Base-by-base conservation (phyloP, 2,329 filamentous ascomycete species). In the Trichoderma gracile region DNA sequence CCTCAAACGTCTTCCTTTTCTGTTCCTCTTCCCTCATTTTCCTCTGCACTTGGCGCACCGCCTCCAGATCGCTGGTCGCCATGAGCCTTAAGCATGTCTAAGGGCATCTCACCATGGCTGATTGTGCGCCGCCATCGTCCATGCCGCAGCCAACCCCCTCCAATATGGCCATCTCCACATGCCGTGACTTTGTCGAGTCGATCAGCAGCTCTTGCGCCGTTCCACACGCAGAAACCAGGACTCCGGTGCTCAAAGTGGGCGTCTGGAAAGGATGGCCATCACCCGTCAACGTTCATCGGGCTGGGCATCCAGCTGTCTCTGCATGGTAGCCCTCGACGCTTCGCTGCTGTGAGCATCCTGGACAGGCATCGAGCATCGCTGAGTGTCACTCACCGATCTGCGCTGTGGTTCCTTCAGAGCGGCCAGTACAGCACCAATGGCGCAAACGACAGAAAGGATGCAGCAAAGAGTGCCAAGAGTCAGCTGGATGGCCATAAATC, bases 41-140 rank as follows among this genome's bases (percentile, higher is more conserved):
- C 10, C 33, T 14, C 12, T 38, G 1, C 12, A 38, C 14, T 17
- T 65, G 64, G 64, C 52, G 57, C 46, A 55, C 64, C 46, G 65
- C 65, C 60, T 64, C 56, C 42, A 45, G 56, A 40, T 55, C 38
- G n/a, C 53, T 49, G 65, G 54, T 59, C 73, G 73, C 72, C 76
- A 80, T 80, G 78, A 75, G 69, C 71, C 70, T 72, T 71, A 68
- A 75, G 73, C 69, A 80, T 80, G 78, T 77, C 77, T 74, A 79
- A 74, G 73, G 73, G 71, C 70, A 71, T 74, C 66, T 73, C 74
- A 66, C 73, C 73, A 67, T 74, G 75, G 75, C 71, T 75, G 68
- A 67, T 75, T 64, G 73, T 75, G 70, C 75, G 74, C 71, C 74
- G 72, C 68, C 70, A 75, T 64, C 71, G 74, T 66, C 71, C 72